A percentile compares a stretch with the other conserved stretches of the same genome.
phyloP scores from a whole-genome alignment of 305 asterid species.

The Solanum aculeatissimum region DNA sequence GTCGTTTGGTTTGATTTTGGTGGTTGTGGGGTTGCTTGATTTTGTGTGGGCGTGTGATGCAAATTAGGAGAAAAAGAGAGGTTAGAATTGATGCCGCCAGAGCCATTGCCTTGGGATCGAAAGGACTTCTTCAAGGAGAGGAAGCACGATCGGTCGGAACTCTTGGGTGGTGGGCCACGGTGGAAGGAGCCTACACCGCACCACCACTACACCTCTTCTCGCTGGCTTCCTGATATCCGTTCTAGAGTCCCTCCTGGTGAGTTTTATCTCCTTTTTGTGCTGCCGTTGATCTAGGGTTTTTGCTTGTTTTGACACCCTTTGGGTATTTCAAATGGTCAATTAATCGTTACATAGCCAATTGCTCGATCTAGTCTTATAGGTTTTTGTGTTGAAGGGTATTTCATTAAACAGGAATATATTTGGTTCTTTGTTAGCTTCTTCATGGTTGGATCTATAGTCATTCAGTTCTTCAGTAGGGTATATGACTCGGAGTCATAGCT shows the following conservation, averaged over 20 bases:
- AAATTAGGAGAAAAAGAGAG: slow-evolving; percentile 10
- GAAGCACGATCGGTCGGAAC: slow-evolving; percentile 39
- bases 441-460: neutral
- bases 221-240: slow-evolving; percentile 51
- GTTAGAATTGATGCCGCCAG: slow-evolving; percentile 47
- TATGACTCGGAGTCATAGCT: neutral
- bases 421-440: neutral
- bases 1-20: neutral
- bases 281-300: neutral
- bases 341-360: neutral
- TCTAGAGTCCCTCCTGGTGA: slow-evolving; percentile 58
- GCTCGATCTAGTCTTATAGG: neutral
- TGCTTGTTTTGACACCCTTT: neutral
- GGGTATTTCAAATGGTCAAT: neutral
- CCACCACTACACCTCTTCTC: slow-evolving; percentile 41
- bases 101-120: slow-evolving; percentile 61
- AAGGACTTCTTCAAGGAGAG: slow-evolving; percentile 45
- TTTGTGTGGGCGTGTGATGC: slow-evolving; percentile 17
- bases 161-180: slow-evolving; percentile 28
- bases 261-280: slow-evolving; percentile 2
- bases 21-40: neutral
- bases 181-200: slow-evolving; percentile 65
- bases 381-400: neutral
- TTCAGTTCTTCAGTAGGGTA: neutral
- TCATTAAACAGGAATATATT: neutral